Base-by-base conservation (phyloP, 495 filamentous ascomycete species). In the Penicillium steckii region DNA sequence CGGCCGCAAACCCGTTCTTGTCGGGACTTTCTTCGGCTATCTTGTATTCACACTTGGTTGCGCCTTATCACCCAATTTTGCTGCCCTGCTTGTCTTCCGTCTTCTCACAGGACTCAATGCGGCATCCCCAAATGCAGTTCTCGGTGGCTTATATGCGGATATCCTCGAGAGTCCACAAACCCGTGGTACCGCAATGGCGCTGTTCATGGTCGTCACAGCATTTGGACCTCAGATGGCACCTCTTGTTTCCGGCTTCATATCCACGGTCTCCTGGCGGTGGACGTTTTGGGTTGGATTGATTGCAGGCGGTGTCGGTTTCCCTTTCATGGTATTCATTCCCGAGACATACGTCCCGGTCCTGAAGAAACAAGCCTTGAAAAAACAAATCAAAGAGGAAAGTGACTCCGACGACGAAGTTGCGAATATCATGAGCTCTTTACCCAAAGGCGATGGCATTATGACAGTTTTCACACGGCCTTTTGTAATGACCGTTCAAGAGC, bases 211-310 rank as follows among this genome's bases (percentile, higher is more conserved):
- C 3, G 41, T 68, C 1, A 75, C 66, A 52, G 53, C 65, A 46
- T 50, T 72, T 37, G 72, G 72, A 8, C 70, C 72, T 22, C 48
- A 61, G 25, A 40, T 60, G 15, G 62, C 46, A 18, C 56, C 56
- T 60, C 21, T 48, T n/a, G 38, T 61, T 15, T 48, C 48, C 2
- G 61, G 50, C 10, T 47, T 60, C 15, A 60, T 70, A 2, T 50
- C 74, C 53, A 67, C 72, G 0, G 70, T 69, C 19, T 77, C 77
- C 1, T 83, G 80, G 81, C 61, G 80, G 35, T 83, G 80, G 77
- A 66, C 72, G 6, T 79, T 79, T 54, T 79, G 77, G 73, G 40
- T 77, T 12, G 41, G 27, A 1, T 22, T 55, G 19, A 49, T 55
- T 12, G n/a, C 44, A 12, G 46, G 38, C 10, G 46, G 37, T 48